Conservation (phyloP, 1,284 basidiomycete species). For the Melampsora larici-populina region DNA sequence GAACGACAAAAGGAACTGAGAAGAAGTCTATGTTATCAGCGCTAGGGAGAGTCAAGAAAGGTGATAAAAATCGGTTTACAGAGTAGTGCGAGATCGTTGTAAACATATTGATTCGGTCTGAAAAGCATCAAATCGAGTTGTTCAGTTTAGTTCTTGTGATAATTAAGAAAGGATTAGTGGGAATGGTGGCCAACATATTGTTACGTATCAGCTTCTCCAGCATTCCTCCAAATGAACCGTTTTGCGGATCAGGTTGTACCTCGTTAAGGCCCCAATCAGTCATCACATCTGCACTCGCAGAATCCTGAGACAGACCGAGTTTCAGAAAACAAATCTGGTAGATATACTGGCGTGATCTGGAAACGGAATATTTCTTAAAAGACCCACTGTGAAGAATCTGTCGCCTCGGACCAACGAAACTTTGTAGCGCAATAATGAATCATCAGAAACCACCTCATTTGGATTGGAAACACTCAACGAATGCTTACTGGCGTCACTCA, state of each 20-base stretch:
- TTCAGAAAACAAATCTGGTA: background rate
- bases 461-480: background rate
- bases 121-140: background rate
- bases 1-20: conserved; percentile 39
- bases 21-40: background rate
- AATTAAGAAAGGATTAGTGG: background rate
- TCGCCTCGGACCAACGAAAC: conserved; percentile 36
- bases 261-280: conserved; percentile 40
- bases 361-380: background rate
- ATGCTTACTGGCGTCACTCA: conserved; percentile 37
- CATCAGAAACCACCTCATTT: too few relatives aligned
- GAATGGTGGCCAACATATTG: conserved; percentile 5
- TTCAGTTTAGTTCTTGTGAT: background rate
- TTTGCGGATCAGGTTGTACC: conserved; percentile 27
- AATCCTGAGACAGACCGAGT: conserved; percentile 6
- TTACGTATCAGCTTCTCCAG: conserved; percentile 26
- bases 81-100: conserved; percentile 35
- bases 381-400: conserved; percentile 29
- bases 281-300: conserved; percentile 30
- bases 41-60: background rate
- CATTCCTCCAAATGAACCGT: conserved; percentile 35
- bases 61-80: background rate
- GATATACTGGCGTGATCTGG: too few relatives aligned
- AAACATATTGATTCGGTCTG: conserved; percentile 34
- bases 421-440: background rate